Percentiles rank a stretch among this genome's conserved stretches.
phyloP scores from a whole-genome alignment of 208 protist species.

The Leishmania braziliensis region DNA sequence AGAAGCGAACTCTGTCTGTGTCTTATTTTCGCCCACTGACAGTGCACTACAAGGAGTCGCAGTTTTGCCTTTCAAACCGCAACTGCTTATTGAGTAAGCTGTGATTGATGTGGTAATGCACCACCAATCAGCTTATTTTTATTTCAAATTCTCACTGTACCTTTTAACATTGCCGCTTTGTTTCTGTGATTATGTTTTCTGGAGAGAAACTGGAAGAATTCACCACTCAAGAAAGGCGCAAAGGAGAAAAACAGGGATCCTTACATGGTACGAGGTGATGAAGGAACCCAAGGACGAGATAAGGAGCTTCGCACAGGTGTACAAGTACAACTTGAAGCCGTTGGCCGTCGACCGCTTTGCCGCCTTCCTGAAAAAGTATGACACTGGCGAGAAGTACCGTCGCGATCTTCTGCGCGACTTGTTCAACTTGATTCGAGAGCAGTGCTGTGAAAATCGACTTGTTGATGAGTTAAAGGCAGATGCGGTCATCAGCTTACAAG shows the following conservation, averaged over 20 bases:
- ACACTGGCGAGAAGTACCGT: slow-evolving; percentile 42
- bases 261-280: slow-evolving; percentile 29
- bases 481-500: slow-evolving; percentile 52
- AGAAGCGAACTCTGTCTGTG: neutral
- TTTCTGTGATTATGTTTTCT: neutral
- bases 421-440: slow-evolving; percentile 68
- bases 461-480: slow-evolving; percentile 67
- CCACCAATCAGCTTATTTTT: neutral
- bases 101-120: neutral
- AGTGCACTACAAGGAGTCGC: neutral
- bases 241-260: neutral
- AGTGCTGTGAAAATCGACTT: slow-evolving; percentile 44
- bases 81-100: neutral
- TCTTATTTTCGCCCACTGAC: neutral
- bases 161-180: neutral
- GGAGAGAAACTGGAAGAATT: neutral
- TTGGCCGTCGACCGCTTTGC: slow-evolving; percentile 68
- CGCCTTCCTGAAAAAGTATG: slow-evolving; percentile 52
- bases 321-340: slow-evolving; percentile 82
- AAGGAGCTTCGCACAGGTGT: slow-evolving; percentile 59
- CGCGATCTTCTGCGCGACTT: slow-evolving; percentile 63
- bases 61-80: slow-evolving; percentile 1
- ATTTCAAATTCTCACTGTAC: too few relatives aligned
- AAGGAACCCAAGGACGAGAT: slow-evolving; percentile 62
- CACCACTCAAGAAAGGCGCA: neutral